Percentiles rank a stretch among this genome's conserved stretches.
Evolutionary conservation across 305 asterid species (phyloP).

Genomic region (Nicotiana rustica): DNA sequence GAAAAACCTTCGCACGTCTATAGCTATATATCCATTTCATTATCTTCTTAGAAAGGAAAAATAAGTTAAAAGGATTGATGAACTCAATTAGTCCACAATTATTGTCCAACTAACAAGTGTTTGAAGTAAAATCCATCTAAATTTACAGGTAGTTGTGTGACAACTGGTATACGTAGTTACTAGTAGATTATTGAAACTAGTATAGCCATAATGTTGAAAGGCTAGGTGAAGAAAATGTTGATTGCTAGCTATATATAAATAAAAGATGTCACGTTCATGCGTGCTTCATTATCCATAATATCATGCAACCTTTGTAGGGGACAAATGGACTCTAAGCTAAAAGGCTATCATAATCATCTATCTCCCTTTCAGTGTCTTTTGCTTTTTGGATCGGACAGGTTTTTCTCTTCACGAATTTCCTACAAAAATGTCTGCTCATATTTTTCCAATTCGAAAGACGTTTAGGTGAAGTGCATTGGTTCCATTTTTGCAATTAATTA

Average conservation of each 20-base stretch:
- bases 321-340: constrained; percentile 25
- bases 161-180: background rate
- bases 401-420: background rate
- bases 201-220: background rate
- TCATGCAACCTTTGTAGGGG: constrained; percentile 30
- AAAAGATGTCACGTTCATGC: background rate
- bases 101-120: background rate
- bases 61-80: background rate
- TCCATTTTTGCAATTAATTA: background rate
- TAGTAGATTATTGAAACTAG: background rate
- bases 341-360: background rate
- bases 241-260: background rate
- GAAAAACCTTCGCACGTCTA: background rate
- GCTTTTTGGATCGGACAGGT: background rate
- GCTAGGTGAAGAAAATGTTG: background rate
- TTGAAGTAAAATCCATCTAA: background rate
- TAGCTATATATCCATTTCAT: background rate
- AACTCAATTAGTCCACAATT: background rate
- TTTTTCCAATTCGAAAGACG: background rate
- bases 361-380: constrained; percentile 24
- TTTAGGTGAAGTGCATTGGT: constrained; percentile 21
- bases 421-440: background rate
- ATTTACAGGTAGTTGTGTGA: background rate
- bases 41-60: background rate
- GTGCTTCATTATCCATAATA: constrained; percentile 11